A percentile compares a stretch with the other conserved stretches of the same genome.
These are phyloP conservation scores for Cochliopodium minus DNA, from an alignment of 208 protist species.

Conservation along the genomic window DNA sequence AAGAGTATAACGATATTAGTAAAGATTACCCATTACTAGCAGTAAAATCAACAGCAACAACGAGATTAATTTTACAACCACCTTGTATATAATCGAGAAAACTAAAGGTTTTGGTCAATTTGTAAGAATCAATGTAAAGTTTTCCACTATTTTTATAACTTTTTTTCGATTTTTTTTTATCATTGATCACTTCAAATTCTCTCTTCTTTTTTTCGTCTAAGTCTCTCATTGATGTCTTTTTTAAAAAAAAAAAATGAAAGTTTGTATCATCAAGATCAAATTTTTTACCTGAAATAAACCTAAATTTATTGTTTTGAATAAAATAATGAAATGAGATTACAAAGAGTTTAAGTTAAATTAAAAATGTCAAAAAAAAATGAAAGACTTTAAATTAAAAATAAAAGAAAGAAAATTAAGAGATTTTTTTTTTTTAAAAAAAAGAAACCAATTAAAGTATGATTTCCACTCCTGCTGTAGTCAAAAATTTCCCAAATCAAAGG, in stretches of 20 bases:
- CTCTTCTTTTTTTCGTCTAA: neutral
- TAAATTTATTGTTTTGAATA: too few species aligned
- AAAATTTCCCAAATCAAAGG: neutral
- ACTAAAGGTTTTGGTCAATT: neutral
- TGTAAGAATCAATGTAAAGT: neutral
- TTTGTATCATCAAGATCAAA: too few species aligned
- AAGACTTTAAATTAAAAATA: too few species aligned
- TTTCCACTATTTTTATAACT: slow-evolving; percentile 10
- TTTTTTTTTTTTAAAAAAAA: too few species aligned
- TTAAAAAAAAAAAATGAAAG: too few species aligned
- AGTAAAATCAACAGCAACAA: slow-evolving; percentile 42
- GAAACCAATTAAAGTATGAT: slow-evolving; percentile 13
- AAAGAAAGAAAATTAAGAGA: too few species aligned
- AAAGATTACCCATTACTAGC: slow-evolving; percentile 29
- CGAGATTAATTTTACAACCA: slow-evolving; percentile 31
- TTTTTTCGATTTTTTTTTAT: slow-evolving; percentile 6
- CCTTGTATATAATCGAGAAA: slow-evolving; percentile 37
- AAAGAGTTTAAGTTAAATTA: too few species aligned
- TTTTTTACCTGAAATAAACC: too few species aligned
- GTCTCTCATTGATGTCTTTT: neutral
- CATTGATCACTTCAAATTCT: slow-evolving; percentile 8
- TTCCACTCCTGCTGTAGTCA: slow-evolving; percentile 1
- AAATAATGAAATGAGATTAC: too few species aligned
- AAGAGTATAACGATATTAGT: too few species aligned
- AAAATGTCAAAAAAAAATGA: too few species aligned